Evolutionary conservation across 306 rosid genomes (phyloP).

Genomic region (Trifolium subterraneum): DNA sequence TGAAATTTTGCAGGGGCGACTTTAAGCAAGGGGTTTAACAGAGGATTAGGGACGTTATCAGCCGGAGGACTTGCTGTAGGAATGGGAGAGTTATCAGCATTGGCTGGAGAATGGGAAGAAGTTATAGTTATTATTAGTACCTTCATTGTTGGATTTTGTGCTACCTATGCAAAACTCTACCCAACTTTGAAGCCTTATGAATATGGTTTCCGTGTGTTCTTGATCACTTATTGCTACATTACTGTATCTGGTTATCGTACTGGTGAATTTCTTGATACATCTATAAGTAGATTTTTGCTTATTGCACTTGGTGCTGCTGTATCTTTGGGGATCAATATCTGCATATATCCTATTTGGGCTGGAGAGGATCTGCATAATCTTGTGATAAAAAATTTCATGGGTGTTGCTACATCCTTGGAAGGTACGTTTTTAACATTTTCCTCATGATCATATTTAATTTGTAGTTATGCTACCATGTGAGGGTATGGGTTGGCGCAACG

Average conservation of each 20-base stretch:
- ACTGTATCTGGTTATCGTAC: conserved; percentile 85
- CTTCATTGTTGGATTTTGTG: not conserved
- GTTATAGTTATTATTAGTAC: conserved; percentile 53
- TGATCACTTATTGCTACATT: conserved; percentile 85
- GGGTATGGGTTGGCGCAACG: not conserved
- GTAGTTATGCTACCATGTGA: not conserved
- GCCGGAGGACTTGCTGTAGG: conserved; percentile 95
- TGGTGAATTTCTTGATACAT: conserved; percentile 72
- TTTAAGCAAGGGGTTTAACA: conserved; percentile 87
- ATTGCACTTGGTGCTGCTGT: conserved; percentile 89
- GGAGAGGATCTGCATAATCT: conserved; percentile 97
- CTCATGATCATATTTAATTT: conserved; percentile 29
- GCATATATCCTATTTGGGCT: conserved; percentile 93
- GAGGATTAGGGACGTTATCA: conserved; percentile 87
- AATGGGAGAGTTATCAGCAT: conserved; percentile 64
- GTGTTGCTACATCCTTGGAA: conserved; percentile 91
- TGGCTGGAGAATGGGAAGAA: conserved; percentile 84
- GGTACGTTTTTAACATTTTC: conserved; percentile 49
- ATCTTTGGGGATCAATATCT: conserved; percentile 75
- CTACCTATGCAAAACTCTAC: conserved; percentile 34
- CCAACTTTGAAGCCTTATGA: conserved; percentile 93
- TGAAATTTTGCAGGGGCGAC: conserved; percentile 77
- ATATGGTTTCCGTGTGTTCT: conserved; percentile 91
- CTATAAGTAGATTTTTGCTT: conserved; percentile 73
- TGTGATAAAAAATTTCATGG: conserved; percentile 72